phyloP scores from a whole-genome alignment of 1,139 yeast genomes.

The Candida buenavistaensis region DNA sequence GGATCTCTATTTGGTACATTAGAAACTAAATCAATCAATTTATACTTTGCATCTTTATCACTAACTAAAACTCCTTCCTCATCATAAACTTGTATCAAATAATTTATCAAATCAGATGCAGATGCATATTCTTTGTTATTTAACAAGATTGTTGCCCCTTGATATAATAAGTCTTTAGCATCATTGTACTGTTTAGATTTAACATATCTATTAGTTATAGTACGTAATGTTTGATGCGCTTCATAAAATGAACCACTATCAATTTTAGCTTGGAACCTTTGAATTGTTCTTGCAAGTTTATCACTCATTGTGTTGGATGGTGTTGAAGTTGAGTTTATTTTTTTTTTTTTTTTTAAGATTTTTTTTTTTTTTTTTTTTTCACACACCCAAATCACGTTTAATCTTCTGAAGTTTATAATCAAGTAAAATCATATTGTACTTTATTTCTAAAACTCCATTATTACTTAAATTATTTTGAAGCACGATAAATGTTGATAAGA shows the following conservation, averaged over 20 bases:
- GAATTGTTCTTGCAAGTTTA: conserved; percentile 59
- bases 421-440: conserved; percentile 2
- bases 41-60: conserved; percentile 39
- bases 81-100: conserved; percentile 67
- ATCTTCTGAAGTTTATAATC: not conserved
- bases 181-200: conserved; percentile 64
- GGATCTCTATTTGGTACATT: conserved; percentile 66
- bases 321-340: not conserved
- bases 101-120: conserved; percentile 74
- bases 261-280: conserved; percentile 67
- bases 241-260: conserved; percentile 81
- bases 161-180: conserved; percentile 71
- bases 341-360: not conserved
- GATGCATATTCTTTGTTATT: conserved; percentile 75
- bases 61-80: conserved; percentile 44
- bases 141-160: conserved; percentile 67
- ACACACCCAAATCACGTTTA: not conserved
- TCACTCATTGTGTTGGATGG: conserved; percentile 23
- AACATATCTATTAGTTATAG: conserved; percentile 82
- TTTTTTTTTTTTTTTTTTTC: not conserved
- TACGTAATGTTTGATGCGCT: conserved; percentile 91
- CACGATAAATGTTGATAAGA: conserved; percentile 4
- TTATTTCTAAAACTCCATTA: conserved; percentile 1
- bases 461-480: not conserved
- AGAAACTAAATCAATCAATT: conserved; percentile 31